A percentile compares a stretch with the other conserved stretches of the same genome.
Conservation (phyloP, 2,329 filamentous ascomycete species). For the Ambrosiella beaveri region DNA sequence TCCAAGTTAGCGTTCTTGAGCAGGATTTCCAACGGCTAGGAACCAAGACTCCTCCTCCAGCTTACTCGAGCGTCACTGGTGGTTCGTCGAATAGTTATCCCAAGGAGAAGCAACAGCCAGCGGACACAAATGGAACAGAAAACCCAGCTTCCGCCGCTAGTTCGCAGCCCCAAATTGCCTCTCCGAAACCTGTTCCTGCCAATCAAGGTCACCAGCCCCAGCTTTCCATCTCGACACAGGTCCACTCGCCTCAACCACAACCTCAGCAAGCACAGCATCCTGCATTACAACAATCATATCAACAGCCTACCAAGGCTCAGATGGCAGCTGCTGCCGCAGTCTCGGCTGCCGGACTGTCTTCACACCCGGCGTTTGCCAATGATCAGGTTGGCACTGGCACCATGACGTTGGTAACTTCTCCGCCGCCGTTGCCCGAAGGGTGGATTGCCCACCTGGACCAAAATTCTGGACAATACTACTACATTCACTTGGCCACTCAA, state of each 20-base stretch:
- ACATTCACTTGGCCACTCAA: constrained; percentile 88
- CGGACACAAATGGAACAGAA: constrained; percentile 5
- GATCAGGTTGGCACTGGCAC: constrained; percentile 27
- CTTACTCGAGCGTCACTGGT: constrained; percentile 65
- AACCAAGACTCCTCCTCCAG: constrained; percentile 75
- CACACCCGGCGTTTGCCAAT: constrained; percentile 83
- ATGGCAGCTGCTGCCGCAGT: constrained; percentile 29
- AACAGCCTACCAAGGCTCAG: constrained; percentile 16
- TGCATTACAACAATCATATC: constrained; percentile 1
- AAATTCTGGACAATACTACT: constrained; percentile 95
- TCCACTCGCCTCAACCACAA: constrained; percentile 5
- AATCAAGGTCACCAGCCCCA: constrained; percentile 5
- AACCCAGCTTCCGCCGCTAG: constrained; percentile 16
- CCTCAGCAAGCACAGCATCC: constrained; percentile 4
- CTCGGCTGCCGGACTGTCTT: constrained; percentile 35
- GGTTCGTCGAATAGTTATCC: constrained; percentile 45
- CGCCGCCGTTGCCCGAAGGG: constrained; percentile 84
- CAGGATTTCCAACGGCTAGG: constrained; percentile 75
- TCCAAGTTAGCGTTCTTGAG: constrained; percentile 57
- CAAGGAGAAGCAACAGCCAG: constrained; percentile 53
- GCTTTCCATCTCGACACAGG: constrained; percentile 9
- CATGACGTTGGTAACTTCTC: constrained; percentile 43
- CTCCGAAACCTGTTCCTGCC: constrained; percentile 13
- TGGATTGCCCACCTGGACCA: constrained; percentile 97
- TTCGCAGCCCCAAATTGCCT: constrained; percentile 5